Evolutionary conservation across 1,284 basidiomycete genomes (phyloP).

Genomic region (Xerocomus minutiporus): DNA sequence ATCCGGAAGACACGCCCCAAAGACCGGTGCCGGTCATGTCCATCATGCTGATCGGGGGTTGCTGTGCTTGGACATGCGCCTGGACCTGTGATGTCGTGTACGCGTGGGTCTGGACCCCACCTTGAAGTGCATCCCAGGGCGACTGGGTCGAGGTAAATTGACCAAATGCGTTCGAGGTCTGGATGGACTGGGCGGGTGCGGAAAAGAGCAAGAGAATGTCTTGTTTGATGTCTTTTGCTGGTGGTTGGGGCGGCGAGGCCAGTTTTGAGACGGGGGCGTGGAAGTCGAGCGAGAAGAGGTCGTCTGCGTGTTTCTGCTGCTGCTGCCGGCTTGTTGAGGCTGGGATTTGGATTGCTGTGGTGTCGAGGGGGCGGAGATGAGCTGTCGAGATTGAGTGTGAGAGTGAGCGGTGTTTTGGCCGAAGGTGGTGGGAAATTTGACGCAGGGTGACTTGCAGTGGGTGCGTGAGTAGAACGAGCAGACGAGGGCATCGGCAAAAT

Average conservation of each 20-base stretch:
- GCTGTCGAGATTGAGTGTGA: too few species aligned
- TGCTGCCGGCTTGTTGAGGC: slow-evolving; percentile 4
- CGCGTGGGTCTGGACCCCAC: too few species aligned
- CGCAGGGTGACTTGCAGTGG: slow-evolving; percentile 28
- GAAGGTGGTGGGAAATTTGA: slow-evolving; percentile 32
- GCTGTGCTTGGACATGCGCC: too few species aligned
- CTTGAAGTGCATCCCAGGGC: slow-evolving; percentile 5
- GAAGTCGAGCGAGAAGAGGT: slow-evolving; percentile 86
- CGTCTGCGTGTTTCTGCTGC: slow-evolving; percentile 35
- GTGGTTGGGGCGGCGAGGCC: slow-evolving; percentile 30
- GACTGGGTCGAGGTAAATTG: slow-evolving; percentile 23
- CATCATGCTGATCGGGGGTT: too few species aligned
- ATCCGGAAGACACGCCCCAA: too few species aligned
- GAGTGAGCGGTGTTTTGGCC: slow-evolving; percentile 43
- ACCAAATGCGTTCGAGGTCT: slow-evolving; percentile 30
- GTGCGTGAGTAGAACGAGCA: slow-evolving; percentile 29
- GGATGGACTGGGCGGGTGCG: slow-evolving; percentile 29
- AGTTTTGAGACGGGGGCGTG: slow-evolving; percentile 44
- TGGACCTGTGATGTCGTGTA: too few species aligned
- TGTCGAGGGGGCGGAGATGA: not conserved
- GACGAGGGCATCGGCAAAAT: slow-evolving; percentile 6
- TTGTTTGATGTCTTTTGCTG: slow-evolving; percentile 73
- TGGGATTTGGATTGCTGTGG: slow-evolving; percentile 8
- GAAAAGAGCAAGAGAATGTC: slow-evolving; percentile 85
- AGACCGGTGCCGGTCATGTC: too few species aligned